Base-by-base conservation (phyloP, 2,329 filamentous ascomycete species). In the Penicillium sp. region DNA sequence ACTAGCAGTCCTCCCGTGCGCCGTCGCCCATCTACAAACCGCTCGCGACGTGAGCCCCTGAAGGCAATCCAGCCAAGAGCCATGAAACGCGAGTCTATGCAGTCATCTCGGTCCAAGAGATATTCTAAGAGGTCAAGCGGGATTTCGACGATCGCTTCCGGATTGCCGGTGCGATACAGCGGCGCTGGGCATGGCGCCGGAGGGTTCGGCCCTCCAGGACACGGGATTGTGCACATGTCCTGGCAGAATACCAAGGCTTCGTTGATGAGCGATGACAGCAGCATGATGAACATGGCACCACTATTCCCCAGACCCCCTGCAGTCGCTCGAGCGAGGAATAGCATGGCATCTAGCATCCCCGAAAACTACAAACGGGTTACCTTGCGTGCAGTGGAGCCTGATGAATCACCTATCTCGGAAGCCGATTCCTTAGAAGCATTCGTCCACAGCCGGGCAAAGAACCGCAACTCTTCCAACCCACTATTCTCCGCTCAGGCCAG, bases 181-280 rank as follows among this genome's bases (percentile, higher is more conserved):
- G 75, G 75, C 18, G 74, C 73, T 18, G 74, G 74, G 2, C 74
- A 77, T 60, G 75, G 75, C 4, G 70, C 72, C 2, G 74, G 75
- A 40, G 72, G 73, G 4, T 68, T 75, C 15, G 69, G 71, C n/a
- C 68, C 71, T 29, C 65, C 70, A 4, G 69, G 71, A 9, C 65
- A 70, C 53, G 70, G 69, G n/a, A 51, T 69, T 4, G 69, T 71
- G 6, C 66, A 69, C 15, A 58, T 66, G 42, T 75, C 74, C 31
- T 76, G 73, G 73, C 71, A 75, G 53, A 73, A 70, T 49, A 69
- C 69, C 1, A 68, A 68, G 29, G 57, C 57, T 8, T 73, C 72
- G 3, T 57, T 74, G 9, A 65, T 67, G 45, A 73, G 67, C 40
- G 71, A 72, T 20, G 74, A 76, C 25, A 70, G 59, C 46, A 67